Conservation (phyloP, 1,284 basidiomycete genomes). For the Cryptococcus neoformans region DNA sequence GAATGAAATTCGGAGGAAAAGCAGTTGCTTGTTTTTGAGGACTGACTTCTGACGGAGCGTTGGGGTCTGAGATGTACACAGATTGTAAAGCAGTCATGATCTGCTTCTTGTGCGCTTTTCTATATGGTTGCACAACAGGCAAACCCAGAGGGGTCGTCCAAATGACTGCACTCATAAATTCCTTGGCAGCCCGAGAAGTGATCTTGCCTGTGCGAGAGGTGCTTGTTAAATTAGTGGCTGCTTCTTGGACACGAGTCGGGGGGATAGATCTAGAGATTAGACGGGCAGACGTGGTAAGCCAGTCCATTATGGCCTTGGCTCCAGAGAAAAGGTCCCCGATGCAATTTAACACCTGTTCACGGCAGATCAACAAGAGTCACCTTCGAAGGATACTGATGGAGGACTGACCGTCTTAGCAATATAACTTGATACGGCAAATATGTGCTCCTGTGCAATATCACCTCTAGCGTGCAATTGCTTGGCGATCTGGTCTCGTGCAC, state of each 20-base stretch:
- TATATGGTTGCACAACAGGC: conserved; percentile 95
- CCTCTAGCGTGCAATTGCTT: conserved; percentile 76
- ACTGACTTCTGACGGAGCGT: conserved; percentile 74
- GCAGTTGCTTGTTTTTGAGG: conserved; percentile 86
- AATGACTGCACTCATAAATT: conserved; percentile 93
- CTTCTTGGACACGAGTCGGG: conserved; percentile 63
- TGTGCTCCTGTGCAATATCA: conserved; percentile 68
- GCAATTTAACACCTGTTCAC: conserved; percentile 62
- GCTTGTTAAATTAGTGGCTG: conserved; percentile 28
- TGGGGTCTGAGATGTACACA: conserved; percentile 91
- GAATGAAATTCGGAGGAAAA: conserved; percentile 99
- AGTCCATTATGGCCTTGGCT: conserved; percentile 86
- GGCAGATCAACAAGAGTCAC: not conserved
- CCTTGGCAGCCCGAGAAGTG: conserved; percentile 55
- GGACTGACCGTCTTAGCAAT: conserved; percentile 66
- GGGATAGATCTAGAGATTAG: conserved; percentile 88
- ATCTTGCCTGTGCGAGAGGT: conserved; percentile 8
- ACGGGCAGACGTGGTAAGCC: conserved; percentile 79
- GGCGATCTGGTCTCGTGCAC: conserved; percentile 93
- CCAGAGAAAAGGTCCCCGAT: conserved; percentile 93
- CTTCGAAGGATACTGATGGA: no score
- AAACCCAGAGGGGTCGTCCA: conserved; percentile 96
- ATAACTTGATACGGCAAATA: conserved; percentile 76
- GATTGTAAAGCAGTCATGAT: conserved; percentile 82
- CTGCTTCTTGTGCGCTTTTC: conserved; percentile 74